phyloP scores from a whole-genome alignment of 169 alveolate genomes.

The Plasmodium chabaudi region DNA sequence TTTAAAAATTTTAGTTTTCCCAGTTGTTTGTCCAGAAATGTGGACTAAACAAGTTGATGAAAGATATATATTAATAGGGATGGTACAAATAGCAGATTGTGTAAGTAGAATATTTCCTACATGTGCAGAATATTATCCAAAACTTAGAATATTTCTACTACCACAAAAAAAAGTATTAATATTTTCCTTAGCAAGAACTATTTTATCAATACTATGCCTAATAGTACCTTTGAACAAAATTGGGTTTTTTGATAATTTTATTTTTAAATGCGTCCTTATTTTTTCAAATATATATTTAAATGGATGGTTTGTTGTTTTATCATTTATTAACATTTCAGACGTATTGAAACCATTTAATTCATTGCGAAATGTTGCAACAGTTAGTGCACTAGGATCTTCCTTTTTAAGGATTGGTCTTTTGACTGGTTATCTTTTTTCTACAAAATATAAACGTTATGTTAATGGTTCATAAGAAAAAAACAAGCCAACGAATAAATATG shows the following conservation, averaged over 20 bases:
- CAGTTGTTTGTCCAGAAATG: constrained; percentile 74
- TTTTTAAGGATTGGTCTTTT: constrained; percentile 47
- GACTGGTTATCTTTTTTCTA: constrained; percentile 56
- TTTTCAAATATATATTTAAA: constrained; percentile 58
- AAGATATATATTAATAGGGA: constrained; percentile 65
- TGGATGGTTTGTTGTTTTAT: constrained; percentile 71
- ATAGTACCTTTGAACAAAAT: constrained; percentile 31
- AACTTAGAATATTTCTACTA: constrained; percentile 17
- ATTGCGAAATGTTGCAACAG: constrained; percentile 67
- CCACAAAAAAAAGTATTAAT: constrained; percentile 67
- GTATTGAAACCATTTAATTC: constrained; percentile 51
- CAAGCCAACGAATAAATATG: no score
- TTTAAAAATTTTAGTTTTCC: constrained; percentile 45
- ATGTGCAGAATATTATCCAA: constrained; percentile 8
- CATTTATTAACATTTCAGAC: constrained; percentile 56
- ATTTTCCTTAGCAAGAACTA: constrained; percentile 48
- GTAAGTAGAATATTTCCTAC: constrained; percentile 68
- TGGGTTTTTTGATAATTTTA: constrained; percentile 24
- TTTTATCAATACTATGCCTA: constrained; percentile 49
- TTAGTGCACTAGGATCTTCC: constrained; percentile 53
- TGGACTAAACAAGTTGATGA: constrained; percentile 68
- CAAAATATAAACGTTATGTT: constrained; percentile 17
- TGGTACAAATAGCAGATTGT: constrained; percentile 66
- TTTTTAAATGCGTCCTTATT: constrained; percentile 43
- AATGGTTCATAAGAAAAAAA: not conserved